Evolutionary conservation across 768 basidiomycete species (phyloP).

Genomic region (Boletus patriciae): DNA sequence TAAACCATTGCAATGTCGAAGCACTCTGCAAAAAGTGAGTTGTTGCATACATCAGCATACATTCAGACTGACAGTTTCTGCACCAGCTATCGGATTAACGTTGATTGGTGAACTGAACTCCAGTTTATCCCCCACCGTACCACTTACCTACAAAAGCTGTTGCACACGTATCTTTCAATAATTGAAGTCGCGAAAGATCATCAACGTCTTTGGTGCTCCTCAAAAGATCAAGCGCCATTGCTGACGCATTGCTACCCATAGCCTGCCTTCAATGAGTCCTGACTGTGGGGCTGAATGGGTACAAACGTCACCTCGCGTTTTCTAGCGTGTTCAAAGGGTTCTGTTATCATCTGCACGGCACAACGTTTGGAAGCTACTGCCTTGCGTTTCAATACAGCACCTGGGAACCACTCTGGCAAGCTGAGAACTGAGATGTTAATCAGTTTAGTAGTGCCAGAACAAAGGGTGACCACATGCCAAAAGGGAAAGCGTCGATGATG

Average conservation of each 20-base stretch:
- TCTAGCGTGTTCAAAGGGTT: conserved; percentile 15
- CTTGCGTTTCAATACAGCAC: conserved; percentile 28
- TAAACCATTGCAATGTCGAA: conserved; percentile 22
- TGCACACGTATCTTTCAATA: conserved; percentile 11
- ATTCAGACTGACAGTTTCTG: conserved; percentile 16
- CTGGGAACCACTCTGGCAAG: conserved; percentile 27
- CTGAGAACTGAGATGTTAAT: conserved; percentile 15
- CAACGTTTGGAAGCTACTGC: conserved; percentile 9
- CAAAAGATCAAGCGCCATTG: conserved; percentile 16
- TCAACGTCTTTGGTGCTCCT: background rate
- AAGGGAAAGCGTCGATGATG: conserved; percentile 24
- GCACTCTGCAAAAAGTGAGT: conserved; percentile 2
- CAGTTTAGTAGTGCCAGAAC: background rate
- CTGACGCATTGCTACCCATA: conserved; percentile 7
- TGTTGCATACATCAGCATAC: background rate
- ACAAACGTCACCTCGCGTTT: conserved; percentile 10
- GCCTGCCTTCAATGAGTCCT: conserved; percentile 6
- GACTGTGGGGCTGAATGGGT: background rate
- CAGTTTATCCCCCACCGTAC: background rate
- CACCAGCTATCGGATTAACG: conserved; percentile 14
- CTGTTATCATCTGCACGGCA: conserved; percentile 12
- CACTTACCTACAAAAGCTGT: conserved; percentile 20
- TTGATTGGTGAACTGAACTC: background rate
- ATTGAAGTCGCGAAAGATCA: conserved; percentile 12
- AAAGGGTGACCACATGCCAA: conserved; percentile 11